Percentiles rank a stretch among this genome's conserved stretches.
These are phyloP conservation scores for Volvox reticuliferus DNA, from an alignment of 139 green algal species.

Conservation along the genomic window DNA sequence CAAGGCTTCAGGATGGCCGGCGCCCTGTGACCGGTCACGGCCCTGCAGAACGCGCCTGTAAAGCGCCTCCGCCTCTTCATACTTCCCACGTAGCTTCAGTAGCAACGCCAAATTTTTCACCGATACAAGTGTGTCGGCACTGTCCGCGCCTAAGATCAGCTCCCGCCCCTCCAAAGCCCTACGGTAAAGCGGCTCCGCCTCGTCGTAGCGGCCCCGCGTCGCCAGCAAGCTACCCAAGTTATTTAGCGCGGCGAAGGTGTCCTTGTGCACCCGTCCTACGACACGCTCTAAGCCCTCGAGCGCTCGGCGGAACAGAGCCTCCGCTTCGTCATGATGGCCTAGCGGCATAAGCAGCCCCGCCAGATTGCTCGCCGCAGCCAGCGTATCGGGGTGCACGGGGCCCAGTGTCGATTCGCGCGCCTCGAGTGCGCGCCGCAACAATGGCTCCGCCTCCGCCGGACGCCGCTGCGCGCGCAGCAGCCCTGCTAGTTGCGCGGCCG, in stretches of 20 bases:
- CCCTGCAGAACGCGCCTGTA: neutral
- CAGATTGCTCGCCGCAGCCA: neutral
- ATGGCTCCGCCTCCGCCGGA: neutral
- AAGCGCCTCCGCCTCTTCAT: slow-evolving; percentile 27
- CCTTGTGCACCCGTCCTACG: neutral
- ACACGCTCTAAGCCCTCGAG: neutral
- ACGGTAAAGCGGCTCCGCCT: neutral
- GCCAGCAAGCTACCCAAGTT: slow-evolving; percentile 2
- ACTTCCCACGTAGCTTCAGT: neutral
- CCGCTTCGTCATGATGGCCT: neutral
- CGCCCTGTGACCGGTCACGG: neutral
- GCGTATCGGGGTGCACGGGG: neutral
- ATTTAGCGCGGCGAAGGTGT: neutral
- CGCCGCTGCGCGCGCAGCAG: neutral
- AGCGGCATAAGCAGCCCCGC: neutral
- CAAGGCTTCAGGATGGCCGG: neutral
- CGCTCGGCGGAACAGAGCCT: neutral
- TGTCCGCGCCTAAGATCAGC: neutral
- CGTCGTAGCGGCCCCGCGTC: neutral
- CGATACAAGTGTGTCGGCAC: neutral
- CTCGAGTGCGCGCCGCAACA: neutral
- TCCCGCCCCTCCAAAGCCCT: neutral
- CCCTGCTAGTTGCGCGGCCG: neutral
- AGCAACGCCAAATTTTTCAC: slow-evolving; percentile 4
- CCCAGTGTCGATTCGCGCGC: neutral